These are phyloP conservation scores for Alternaria incomplexa DNA, from an alignment of 2,329 filamentous ascomycete species.

Conservation along the genomic window DNA sequence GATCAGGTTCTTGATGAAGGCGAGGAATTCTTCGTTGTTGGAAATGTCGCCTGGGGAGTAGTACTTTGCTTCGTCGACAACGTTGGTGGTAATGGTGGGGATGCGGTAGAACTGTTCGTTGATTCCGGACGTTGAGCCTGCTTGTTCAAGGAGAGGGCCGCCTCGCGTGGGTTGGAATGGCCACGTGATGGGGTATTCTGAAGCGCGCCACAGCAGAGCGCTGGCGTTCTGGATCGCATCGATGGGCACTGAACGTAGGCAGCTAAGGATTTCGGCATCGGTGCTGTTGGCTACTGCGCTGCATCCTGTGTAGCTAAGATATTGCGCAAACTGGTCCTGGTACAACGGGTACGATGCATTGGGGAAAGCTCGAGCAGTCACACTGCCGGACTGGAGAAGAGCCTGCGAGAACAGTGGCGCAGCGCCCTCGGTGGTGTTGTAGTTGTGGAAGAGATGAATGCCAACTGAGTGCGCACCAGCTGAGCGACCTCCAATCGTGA, in stretches of 20 bases:
- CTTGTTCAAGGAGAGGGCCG: constrained; percentile 52
- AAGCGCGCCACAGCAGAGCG: constrained; percentile 42
- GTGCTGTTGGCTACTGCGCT: constrained; percentile 22
- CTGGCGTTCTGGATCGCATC: constrained; percentile 45
- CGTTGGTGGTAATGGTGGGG: constrained; percentile 36
- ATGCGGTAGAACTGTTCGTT: constrained; percentile 34
- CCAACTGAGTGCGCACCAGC: constrained; percentile 42
- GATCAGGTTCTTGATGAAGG: constrained; percentile 32
- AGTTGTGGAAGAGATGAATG: constrained; percentile 40
- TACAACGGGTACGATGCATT: constrained; percentile 37
- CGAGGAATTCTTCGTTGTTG: constrained; percentile 42
- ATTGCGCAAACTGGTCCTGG: constrained; percentile 30
- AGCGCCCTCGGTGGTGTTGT: constrained; percentile 16
- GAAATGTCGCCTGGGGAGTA: constrained; percentile 34
- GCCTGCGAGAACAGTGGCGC: constrained; percentile 20
- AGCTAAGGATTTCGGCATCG: constrained; percentile 44
- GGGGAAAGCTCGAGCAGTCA: constrained; percentile 36
- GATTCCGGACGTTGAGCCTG: constrained; percentile 45
- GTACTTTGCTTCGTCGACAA: constrained; percentile 42
- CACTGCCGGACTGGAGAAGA: constrained; percentile 34
- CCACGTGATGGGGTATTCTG: constrained; percentile 51
- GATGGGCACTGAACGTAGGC: constrained; percentile 49
- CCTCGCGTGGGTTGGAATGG: constrained; percentile 55
- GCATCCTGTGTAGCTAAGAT: constrained; percentile 26
- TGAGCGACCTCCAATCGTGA: constrained; percentile 48